Evolutionary conservation across 257 asterid genomes (phyloP).

Genomic region (Galeopsis tetrahit): DNA sequence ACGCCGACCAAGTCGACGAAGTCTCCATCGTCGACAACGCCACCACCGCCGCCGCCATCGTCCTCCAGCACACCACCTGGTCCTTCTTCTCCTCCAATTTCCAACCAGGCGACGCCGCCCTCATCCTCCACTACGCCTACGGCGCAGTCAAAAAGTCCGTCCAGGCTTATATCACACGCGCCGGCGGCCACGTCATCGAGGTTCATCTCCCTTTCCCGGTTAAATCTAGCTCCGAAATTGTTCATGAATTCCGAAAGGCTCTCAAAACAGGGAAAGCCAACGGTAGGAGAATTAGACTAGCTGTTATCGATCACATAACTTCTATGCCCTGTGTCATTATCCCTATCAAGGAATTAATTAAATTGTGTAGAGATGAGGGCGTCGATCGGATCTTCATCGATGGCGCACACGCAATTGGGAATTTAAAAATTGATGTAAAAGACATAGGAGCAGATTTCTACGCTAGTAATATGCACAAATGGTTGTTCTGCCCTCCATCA

Average conservation of each 20-base stretch:
- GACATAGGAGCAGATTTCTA: constrained; percentile 83
- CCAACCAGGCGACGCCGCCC: constrained; percentile 64
- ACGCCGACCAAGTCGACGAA: constrained; percentile 74
- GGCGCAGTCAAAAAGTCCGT: constrained; percentile 85
- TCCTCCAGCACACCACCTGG: constrained; percentile 74
- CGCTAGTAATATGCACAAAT: constrained; percentile 75
- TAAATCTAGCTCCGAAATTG: constrained; percentile 55
- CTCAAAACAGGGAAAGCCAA: constrained; percentile 53
- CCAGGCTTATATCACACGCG: constrained; percentile 75
- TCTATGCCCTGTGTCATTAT: constrained; percentile 83
- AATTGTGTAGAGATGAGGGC: constrained; percentile 70
- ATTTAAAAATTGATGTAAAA: constrained; percentile 62
- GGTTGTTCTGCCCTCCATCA: constrained; percentile 85
- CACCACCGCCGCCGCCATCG: constrained; percentile 90
- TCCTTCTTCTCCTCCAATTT: constrained; percentile 57
- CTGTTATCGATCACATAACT: constrained; percentile 84
- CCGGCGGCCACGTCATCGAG: constrained; percentile 83
- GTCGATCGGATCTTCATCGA: constrained; percentile 75
- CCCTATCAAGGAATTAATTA: constrained; percentile 72
- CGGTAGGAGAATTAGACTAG: constrained; percentile 66
- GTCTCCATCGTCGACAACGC: constrained; percentile 88
- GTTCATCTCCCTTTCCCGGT: constrained; percentile 82
- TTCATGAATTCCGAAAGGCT: constrained; percentile 60
- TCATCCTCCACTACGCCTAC: constrained; percentile 83
- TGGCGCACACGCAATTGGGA: constrained; percentile 88